A percentile compares a stretch with the other conserved stretches of the same genome.
Evolutionary conservation across 2,329 filamentous ascomycete genomes (phyloP).

Genomic region (Pestalotiopsis sp.): DNA sequence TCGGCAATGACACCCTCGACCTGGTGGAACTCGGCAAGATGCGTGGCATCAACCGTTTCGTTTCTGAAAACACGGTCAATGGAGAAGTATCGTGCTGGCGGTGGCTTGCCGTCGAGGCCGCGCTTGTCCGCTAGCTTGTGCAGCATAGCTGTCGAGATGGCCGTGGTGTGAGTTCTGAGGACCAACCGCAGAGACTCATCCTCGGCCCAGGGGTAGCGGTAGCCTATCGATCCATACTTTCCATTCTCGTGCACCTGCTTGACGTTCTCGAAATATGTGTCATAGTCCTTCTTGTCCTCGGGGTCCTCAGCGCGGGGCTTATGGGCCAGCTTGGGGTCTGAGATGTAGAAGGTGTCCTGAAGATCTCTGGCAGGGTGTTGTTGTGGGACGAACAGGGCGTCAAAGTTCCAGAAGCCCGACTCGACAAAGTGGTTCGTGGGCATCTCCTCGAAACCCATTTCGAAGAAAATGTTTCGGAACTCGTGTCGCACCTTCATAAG

Average conservation of each 20-base stretch:
- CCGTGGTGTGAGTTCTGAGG: conserved; percentile 93
- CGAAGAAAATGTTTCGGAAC: conserved; percentile 98
- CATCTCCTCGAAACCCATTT: conserved; percentile 99
- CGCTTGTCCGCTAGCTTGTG: conserved; percentile 85
- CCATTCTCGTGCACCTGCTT: conserved; percentile 86
- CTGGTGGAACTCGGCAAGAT: conserved; percentile 97
- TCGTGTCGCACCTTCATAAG: conserved; percentile 95
- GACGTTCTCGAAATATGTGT: conserved; percentile 87
- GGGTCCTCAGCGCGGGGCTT: conserved; percentile 60
- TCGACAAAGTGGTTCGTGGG: conserved; percentile 92
- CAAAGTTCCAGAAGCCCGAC: conserved; percentile 99
- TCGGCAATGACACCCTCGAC: conserved; percentile 93
- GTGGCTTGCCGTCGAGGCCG: conserved; percentile 68
- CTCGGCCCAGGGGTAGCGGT: conserved; percentile 90
- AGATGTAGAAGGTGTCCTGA: conserved; percentile 98
- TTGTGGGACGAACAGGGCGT: conserved; percentile 93
- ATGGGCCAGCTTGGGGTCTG: conserved; percentile 80
- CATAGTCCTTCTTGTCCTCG: conserved; percentile 68
- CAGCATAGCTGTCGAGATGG: conserved; percentile 87
- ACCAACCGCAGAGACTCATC: conserved; percentile 88
- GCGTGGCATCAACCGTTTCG: conserved; percentile 94
- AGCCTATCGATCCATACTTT: conserved; percentile 93
- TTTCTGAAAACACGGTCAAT: conserved; percentile 98
- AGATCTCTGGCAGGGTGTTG: conserved; percentile 97
- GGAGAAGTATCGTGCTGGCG: conserved; percentile 90